phyloP scores from a whole-genome alignment of 108 stramenopile species.

The Stephanodiscus minutulus region DNA sequence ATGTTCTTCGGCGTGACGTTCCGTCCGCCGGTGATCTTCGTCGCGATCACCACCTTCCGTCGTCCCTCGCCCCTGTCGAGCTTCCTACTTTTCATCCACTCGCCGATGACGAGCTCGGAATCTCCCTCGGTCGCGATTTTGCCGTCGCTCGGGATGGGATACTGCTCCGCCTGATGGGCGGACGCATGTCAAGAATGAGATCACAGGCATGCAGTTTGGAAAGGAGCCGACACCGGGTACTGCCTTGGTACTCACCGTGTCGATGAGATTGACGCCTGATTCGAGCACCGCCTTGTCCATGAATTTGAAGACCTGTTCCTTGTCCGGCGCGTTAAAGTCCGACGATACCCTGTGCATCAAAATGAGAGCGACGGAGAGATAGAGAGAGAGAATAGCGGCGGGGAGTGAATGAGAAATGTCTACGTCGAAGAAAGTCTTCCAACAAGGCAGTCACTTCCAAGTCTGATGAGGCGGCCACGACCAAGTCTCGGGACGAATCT shows the following conservation, averaged over 20 bases:
- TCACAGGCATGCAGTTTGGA: neutral
- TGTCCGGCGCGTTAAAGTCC: constrained; percentile 81
- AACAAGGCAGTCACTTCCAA: too few relatives aligned
- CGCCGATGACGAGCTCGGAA: constrained; percentile 79
- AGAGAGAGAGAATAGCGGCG: neutral
- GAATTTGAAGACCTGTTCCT: constrained; percentile 68
- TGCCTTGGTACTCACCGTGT: constrained; percentile 43
- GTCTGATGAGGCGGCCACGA: too few relatives aligned
- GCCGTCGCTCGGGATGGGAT: constrained; percentile 81
- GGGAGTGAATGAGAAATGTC: neutral
- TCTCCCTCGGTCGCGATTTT: constrained; percentile 66
- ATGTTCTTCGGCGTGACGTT: constrained; percentile 58
- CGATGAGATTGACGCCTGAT: constrained; percentile 81
- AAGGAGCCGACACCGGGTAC: neutral
- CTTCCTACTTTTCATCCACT: constrained; percentile 78
- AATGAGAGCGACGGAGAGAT: constrained; percentile 2
- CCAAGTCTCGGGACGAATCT: neutral
- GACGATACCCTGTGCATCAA: constrained; percentile 50
- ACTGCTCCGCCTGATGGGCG: constrained; percentile 67
- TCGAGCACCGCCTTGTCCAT: constrained; percentile 83
- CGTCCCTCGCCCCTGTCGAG: constrained; percentile 53
- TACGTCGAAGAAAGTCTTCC: neutral
- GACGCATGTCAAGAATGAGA: neutral
- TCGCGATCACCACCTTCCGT: constrained; percentile 80
- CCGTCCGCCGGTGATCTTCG: constrained; percentile 89